These are phyloP conservation scores for Globisporangium alternatum DNA, from an alignment of 352 stramenopile genomes.

Conservation along the genomic window DNA sequence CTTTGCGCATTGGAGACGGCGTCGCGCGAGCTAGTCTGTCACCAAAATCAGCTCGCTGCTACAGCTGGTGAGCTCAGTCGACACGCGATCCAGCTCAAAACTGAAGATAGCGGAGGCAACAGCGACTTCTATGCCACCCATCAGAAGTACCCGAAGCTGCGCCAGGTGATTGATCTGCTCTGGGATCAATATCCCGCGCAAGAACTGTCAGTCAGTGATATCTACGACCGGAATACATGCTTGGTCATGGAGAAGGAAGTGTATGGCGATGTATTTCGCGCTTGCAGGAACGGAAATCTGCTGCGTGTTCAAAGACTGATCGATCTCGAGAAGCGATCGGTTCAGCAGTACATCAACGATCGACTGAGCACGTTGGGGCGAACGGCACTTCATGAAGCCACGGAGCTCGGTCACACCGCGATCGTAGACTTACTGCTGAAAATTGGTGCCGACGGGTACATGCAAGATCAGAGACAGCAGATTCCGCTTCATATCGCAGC, in stretches of 20 bases:
- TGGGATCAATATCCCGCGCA: conserved; percentile 46
- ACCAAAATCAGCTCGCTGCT: conserved; percentile 13
- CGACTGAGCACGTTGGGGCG: conserved; percentile 35
- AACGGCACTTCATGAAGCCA: conserved; percentile 55
- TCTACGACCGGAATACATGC: conserved; percentile 35
- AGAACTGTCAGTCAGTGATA: conserved; percentile 28
- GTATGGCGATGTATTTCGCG: conserved; percentile 52
- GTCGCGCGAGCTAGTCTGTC: conserved; percentile 15
- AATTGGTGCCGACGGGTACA: conserved; percentile 46
- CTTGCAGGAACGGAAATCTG: conserved; percentile 53
- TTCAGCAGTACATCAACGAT: conserved; percentile 48
- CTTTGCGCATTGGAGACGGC: conserved; percentile 50
- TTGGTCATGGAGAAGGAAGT: conserved; percentile 46
- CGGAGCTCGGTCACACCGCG: conserved; percentile 54
- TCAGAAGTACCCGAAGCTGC: conserved; percentile 42
- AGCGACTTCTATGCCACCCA: conserved; percentile 41
- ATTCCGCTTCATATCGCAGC: conserved; percentile 46
- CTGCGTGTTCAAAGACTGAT: conserved; percentile 50
- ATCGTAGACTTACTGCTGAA: conserved; percentile 61
- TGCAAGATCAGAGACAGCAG: conserved; percentile 45
- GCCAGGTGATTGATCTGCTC: conserved; percentile 64
- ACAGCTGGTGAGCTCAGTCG: neutral
- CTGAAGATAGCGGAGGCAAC: conserved; percentile 10
- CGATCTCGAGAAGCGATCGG: conserved; percentile 53
- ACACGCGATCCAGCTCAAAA: neutral